Evolutionary conservation across 2,329 filamentous ascomycete species (phyloP).

Genomic region (Ilyonectria mors-panacis): DNA sequence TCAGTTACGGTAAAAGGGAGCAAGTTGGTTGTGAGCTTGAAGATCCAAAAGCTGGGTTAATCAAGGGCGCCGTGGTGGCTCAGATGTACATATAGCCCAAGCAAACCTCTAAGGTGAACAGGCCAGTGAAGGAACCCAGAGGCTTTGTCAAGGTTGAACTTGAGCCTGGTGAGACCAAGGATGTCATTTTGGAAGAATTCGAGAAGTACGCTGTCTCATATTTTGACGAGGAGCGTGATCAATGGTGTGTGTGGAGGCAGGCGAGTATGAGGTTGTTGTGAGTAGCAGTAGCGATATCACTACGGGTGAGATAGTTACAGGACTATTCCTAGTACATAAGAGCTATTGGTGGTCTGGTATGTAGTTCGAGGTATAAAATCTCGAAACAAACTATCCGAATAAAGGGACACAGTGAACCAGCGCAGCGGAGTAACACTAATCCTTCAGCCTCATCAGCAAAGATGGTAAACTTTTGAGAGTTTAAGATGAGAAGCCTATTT

Average conservation of each 20-base stretch:
- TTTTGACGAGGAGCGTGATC: constrained; percentile 77
- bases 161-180: constrained; percentile 70
- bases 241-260: constrained; percentile 78
- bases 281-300: constrained; percentile 69
- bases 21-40: constrained; percentile 64
- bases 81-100: constrained; percentile 71
- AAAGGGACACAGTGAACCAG: no score
- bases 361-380: constrained; percentile 52
- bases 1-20: constrained; percentile 61
- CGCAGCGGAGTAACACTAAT: no score
- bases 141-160: constrained; percentile 77
- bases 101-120: constrained; percentile 67
- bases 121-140: constrained; percentile 74
- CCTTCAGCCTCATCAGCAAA: no score
- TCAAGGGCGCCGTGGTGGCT: constrained; percentile 68
- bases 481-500: no score
- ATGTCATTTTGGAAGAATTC: constrained; percentile 69
- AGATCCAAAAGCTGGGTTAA: constrained; percentile 73
- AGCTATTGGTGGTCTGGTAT: constrained; percentile 79
- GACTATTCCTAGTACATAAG: constrained; percentile 70
- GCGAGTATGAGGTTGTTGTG: constrained; percentile 75
- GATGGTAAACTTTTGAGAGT: no score
- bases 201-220: constrained; percentile 78
- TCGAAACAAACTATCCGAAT: no score
- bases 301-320: constrained; percentile 62